Conservation (phyloP, 257 asterid species). For the Ilex asprella region DNA sequence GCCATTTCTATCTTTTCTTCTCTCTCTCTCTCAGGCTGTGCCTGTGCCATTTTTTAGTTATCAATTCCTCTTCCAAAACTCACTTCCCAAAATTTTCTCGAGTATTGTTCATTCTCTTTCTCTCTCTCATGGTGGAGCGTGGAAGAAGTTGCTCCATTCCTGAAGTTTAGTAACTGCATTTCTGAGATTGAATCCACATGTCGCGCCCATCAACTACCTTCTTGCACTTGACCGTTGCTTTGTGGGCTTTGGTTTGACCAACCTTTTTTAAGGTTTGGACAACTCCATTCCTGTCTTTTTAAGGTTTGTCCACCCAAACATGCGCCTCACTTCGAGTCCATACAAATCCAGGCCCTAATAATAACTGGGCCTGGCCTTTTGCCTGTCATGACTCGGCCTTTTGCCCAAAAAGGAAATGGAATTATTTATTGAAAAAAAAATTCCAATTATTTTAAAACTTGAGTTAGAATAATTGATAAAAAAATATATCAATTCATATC, state of each 20-base stretch:
- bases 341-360: too few species aligned
- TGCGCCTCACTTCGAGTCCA: too few species aligned
- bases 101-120: background rate
- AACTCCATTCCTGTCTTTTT: too few species aligned
- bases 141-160: slow-evolving; percentile 25
- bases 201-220: slow-evolving; percentile 6
- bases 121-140: slow-evolving; percentile 9
- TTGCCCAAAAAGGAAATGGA: too few species aligned
- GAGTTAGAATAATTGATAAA: too few species aligned
- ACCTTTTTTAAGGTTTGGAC: too few species aligned
- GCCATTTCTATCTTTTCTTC: slow-evolving; percentile 4
- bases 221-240: slow-evolving; percentile 15
- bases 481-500: too few species aligned
- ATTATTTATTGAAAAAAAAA: too few species aligned
- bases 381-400: too few species aligned
- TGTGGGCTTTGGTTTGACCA: slow-evolving; percentile 1
- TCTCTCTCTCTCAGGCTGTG: slow-evolving; percentile 16
- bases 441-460: too few species aligned
- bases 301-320: too few species aligned
- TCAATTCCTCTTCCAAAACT: background rate
- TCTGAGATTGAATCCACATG: slow-evolving; percentile 6
- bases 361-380: too few species aligned
- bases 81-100: background rate
- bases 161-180: slow-evolving; percentile 28
- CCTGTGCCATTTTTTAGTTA: slow-evolving; percentile 42